Base-by-base conservation (phyloP, 1,284 basidiomycete genomes). In the Sporisorium scitamineum region DNA sequence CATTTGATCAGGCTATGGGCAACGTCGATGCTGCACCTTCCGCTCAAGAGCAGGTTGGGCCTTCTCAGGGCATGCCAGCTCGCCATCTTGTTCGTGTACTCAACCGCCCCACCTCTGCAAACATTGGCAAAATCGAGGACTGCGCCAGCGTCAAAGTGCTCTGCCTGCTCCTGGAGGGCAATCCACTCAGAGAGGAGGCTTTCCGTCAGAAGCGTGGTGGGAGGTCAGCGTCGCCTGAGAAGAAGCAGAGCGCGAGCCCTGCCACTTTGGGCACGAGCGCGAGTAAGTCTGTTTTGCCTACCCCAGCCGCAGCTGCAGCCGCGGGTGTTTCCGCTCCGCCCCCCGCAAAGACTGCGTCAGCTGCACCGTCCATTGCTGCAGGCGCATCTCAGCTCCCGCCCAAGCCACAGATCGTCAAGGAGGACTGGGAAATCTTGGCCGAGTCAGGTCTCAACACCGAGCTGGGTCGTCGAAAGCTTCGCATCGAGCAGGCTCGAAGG, bases 151-250 rank as follows among this genome's bases (percentile, higher is more conserved):
- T 20, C 32, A 62, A 56, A 14, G 56, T 67, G 2, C 71, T 84
- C 32, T 74, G 62, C 39, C 18, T 84, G 1, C 27, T 82, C 22
- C 60, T 80, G 4, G 78, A 81, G 26, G 79, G 76, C 41, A 76
- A 77, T 34, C 74, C 78, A 16, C 74, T 81, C 8, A 62, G 80
- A 13, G 72, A 79, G 18, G 80, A 81, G 31, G 59, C 61, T 1
- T 73, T 73, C 48, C 76, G 73, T 13, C 73, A 78, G 44, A 82
- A 81, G 54, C 69, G 80, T 3, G 81, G 80, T 31, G 71, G 67
- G 34, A 59, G 70, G 4, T 62, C 64, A 4, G 55, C 74, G 0
- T 77, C 69, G n/a, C 70, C 74, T 6, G 55, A 47, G 24, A 77
- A 77, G 62, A 67, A 58, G n/a, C 18, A 42, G 41, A 47, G 57